phyloP scores from a whole-genome alignment of 73 alveolate genomes.

The Blepharisma stoltei region DNA sequence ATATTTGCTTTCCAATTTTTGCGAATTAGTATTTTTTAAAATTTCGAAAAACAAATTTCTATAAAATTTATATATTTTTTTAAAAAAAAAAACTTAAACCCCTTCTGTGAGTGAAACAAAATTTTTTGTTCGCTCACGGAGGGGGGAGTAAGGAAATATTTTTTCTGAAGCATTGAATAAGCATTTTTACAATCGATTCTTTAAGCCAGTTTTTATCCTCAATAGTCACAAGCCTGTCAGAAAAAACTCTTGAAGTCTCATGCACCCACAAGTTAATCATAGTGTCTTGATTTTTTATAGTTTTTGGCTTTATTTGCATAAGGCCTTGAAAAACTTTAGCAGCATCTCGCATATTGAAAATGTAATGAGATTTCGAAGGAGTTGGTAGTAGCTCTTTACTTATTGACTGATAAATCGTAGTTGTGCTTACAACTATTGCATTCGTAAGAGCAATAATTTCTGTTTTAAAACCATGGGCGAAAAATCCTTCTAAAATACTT shows the following conservation, averaged over 20 bases:
- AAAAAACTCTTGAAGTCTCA: slow-evolving; percentile 73
- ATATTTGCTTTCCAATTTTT: too few species aligned
- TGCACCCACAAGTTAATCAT: slow-evolving; percentile 89
- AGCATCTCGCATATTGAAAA: slow-evolving; percentile 98
- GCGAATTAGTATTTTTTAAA: too few species aligned
- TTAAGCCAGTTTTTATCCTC: slow-evolving; percentile 70
- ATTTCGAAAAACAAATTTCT: too few species aligned
- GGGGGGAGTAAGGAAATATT: slow-evolving; percentile 61
- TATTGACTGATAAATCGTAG: slow-evolving; percentile 89
- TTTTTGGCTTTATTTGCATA: slow-evolving; percentile 72
- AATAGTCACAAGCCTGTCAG: slow-evolving; percentile 69
- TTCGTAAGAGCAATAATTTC: slow-evolving; percentile 47
- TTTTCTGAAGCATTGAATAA: slow-evolving; percentile 59
- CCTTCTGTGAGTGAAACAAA: too few species aligned
- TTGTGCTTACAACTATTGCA: slow-evolving; percentile 55
- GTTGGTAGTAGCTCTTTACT: slow-evolving; percentile 97
- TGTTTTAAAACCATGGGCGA: slow-evolving; percentile 51
- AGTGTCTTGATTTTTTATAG: slow-evolving; percentile 73
- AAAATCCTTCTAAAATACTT: slow-evolving; percentile 63
- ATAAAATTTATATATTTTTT: too few species aligned
- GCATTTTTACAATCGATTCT: slow-evolving; percentile 59
- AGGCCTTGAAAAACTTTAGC: slow-evolving; percentile 97
- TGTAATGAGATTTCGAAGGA: slow-evolving; percentile 99
- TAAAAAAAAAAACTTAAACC: too few species aligned
- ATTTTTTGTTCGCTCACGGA: too few species aligned